Conservation (phyloP, 176 grass and related monocot genomes). For the Chloris gayana region DNA sequence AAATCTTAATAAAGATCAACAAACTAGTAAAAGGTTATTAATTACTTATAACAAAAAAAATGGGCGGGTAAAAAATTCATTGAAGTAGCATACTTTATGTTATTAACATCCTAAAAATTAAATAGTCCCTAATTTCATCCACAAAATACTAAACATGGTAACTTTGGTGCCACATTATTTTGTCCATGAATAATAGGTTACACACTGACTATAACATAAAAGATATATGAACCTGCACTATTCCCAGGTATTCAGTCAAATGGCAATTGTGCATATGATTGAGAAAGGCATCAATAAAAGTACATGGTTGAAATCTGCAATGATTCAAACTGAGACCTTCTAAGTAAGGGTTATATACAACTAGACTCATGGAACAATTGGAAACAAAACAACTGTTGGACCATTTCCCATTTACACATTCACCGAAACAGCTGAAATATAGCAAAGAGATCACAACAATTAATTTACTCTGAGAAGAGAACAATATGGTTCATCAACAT, state of each 20-base stretch:
- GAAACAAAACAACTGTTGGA: background rate
- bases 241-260: background rate
- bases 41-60: too few relatives aligned
- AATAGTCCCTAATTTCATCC: background rate
- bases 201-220: background rate
- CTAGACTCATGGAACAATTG: background rate
- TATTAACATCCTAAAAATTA: background rate
- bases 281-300: background rate
- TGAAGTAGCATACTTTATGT: too few relatives aligned
- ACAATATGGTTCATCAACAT: conserved; percentile 5
- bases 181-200: background rate
- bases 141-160: background rate
- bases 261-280: background rate
- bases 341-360: background rate
- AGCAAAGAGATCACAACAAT: background rate
- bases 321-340: background rate
- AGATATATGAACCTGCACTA: background rate
- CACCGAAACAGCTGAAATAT: background rate
- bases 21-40: too few relatives aligned
- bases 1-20: too few relatives aligned
- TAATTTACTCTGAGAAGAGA: background rate
- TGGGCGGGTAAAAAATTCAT: too few relatives aligned
- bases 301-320: background rate
- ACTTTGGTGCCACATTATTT: background rate
- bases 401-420: too few relatives aligned